These are phyloP conservation scores for Candida endomychidarum DNA, from an alignment of 805 yeast species.

Conservation along the genomic window DNA sequence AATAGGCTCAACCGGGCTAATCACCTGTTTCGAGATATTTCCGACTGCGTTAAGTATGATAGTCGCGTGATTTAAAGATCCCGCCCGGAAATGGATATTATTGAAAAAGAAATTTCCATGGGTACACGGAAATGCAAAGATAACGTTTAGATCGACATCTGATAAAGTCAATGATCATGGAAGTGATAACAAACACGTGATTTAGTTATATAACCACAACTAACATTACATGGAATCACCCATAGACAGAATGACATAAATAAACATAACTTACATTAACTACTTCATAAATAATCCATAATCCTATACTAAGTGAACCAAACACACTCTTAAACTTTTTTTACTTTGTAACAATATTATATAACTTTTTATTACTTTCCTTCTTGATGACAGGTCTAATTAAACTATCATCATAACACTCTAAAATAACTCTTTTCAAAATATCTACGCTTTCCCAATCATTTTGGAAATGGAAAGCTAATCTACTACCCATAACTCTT, in stretches of 20 bases:
- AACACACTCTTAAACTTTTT: no score
- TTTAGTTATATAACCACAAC: no score
- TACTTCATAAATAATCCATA: neutral
- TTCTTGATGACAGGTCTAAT: constrained; percentile 45
- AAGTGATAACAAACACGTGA: no score
- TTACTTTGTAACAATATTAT: constrained; percentile 15
- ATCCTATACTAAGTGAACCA: no score
- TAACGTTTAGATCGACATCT: no score
- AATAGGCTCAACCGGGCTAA: neutral
- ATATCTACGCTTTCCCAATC: constrained; percentile 30
- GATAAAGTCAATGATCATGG: no score
- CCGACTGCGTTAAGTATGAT: constrained; percentile 1
- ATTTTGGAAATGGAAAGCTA: constrained; percentile 70
- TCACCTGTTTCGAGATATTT: no score
- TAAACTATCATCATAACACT: constrained; percentile 55
- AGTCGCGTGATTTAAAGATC: neutral
- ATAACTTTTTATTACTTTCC: constrained; percentile 23
- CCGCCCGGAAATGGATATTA: constrained; percentile 7
- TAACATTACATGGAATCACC: no score
- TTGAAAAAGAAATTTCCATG: constrained; percentile 1
- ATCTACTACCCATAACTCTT: constrained; percentile 67
- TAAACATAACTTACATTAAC: neutral
- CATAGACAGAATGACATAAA: no score
- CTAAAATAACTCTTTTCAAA: constrained; percentile 51
- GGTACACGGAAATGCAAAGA: no score